Conservation (phyloP, 441 rosid species). For the Populus hybrid region DNA sequence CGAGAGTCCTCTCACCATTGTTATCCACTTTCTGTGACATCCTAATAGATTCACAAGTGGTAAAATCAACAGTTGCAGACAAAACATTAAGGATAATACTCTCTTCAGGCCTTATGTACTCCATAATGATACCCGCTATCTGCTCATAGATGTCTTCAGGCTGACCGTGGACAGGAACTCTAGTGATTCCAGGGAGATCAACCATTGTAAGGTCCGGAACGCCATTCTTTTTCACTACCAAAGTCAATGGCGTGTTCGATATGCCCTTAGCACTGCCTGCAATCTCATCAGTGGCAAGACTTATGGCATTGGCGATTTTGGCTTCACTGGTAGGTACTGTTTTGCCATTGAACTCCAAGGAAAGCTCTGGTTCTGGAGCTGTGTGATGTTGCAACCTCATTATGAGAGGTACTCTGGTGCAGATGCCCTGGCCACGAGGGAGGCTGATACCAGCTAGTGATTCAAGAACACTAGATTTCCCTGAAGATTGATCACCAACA, state of each 20-base stretch:
- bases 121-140: slow-evolving; percentile 31
- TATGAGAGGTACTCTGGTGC: too few relatives aligned
- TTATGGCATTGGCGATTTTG: too few relatives aligned
- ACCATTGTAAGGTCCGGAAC: slow-evolving; percentile 46
- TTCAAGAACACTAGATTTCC: slow-evolving; percentile 40
- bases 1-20: slow-evolving; percentile 37
- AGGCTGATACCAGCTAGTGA: too few relatives aligned
- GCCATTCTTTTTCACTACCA: slow-evolving; percentile 30
- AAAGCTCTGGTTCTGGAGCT: too few relatives aligned
- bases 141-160: slow-evolving; percentile 13
- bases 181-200: slow-evolving; percentile 46
- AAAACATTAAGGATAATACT: slow-evolving; percentile 42
- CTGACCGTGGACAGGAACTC: slow-evolving; percentile 44
- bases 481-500: slow-evolving; percentile 36
- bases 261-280: slow-evolving; percentile 33
- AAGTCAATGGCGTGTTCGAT: slow-evolving; percentile 25
- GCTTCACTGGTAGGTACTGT: too few relatives aligned
- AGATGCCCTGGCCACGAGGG: too few relatives aligned
- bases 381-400: too few relatives aligned
- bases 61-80: slow-evolving; percentile 37
- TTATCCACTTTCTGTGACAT: slow-evolving; percentile 43
- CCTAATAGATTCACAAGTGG: slow-evolving; percentile 40
- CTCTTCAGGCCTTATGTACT: slow-evolving; percentile 37
- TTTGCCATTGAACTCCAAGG: too few relatives aligned
- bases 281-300: neutral